Base-by-base conservation (phyloP, 169 alveolate species). In the Babesia bovis region DNA sequence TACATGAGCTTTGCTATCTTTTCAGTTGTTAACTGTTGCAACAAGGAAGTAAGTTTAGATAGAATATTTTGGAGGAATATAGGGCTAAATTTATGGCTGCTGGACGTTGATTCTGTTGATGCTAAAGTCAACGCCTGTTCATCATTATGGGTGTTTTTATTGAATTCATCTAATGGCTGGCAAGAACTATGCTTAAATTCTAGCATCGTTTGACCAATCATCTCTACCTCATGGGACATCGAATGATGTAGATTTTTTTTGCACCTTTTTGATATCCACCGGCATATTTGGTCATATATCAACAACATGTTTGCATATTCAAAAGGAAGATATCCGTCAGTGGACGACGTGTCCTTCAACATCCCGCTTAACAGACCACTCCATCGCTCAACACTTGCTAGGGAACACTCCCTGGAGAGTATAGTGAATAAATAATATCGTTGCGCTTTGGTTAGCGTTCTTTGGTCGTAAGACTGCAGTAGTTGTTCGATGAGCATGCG, bases 231-330 rank as follows among this genome's bases (percentile, higher is more conserved):
- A 13, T 9, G 7, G 13, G n/a, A 7, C 45, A 13, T 9, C 13
- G 45, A 7, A 15, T 38, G 45, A 9, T 13, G n/a, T 38, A 9
- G 45, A 19, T n/a, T 50, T 36, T n/a, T 49, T 4, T 28, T 26
- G 9, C 7, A 19, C 44, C 82, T 51, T 57, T 78, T 78, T 26
- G 49, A 23, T 17, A 70, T 19, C 70, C 73, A 78, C n/a, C 82
- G 60, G 25, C 67, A 68, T 28, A 81, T 71, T 52, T 71, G 83
- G 21, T 69, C 84, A 40, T 81, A 71, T n/a, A 81, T 65, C 9
- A 81, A 65, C 55, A 81, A 33, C 12, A 81, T 12, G 41, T 81
- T 81, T 10, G 88, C 88, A 17, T 30, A 26, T 41, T 81, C 69
- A 53, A 51, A 58, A 9, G 88, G 75, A 28, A 42, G 25, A 36